phyloP scores from a whole-genome alignment of 192 early-diverging fungal species.

The Martensiomyces pterosporus region DNA sequence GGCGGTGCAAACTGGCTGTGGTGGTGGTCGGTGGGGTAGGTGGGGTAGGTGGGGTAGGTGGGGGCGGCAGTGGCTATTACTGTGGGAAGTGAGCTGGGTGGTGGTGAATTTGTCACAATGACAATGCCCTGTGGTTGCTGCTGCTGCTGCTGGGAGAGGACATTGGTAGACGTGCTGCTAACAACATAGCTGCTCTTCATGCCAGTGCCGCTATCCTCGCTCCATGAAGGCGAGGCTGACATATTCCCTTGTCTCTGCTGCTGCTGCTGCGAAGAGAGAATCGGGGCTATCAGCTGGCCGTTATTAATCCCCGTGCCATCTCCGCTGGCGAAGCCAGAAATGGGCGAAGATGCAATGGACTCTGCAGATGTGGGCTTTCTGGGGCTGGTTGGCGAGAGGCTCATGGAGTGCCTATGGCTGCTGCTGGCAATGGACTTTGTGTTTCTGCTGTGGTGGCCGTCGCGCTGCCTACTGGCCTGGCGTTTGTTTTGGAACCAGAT shows the following conservation, averaged over 20 bases:
- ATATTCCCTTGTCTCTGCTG: background rate
- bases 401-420: conserved; percentile 9
- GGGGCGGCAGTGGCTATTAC: too few species aligned
- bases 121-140: too few species aligned
- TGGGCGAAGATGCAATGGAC: background rate
- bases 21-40: too few species aligned
- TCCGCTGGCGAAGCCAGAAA: background rate
- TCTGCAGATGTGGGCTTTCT: background rate
- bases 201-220: conserved; percentile 5
- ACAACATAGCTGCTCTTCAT: background rate
- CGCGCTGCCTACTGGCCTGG: conserved; percentile 66
- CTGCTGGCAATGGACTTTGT: conserved; percentile 36
- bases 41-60: too few species aligned
- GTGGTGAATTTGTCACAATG: too few species aligned
- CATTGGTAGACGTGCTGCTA: conserved; percentile 1
- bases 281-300: too few species aligned
- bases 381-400: conserved; percentile 13
- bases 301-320: too few species aligned
- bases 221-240: conserved; percentile 5
- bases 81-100: too few species aligned
- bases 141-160: background rate
- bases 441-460: conserved; percentile 48
- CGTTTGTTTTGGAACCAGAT: conserved; percentile 98
- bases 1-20: too few species aligned
- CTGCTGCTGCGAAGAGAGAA: background rate